A percentile compares a stretch with the other conserved stretches of the same genome.
phyloP scores from a whole-genome alignment of 176 grass and related monocot genomes.

The Hyparrhenia diplandra region DNA sequence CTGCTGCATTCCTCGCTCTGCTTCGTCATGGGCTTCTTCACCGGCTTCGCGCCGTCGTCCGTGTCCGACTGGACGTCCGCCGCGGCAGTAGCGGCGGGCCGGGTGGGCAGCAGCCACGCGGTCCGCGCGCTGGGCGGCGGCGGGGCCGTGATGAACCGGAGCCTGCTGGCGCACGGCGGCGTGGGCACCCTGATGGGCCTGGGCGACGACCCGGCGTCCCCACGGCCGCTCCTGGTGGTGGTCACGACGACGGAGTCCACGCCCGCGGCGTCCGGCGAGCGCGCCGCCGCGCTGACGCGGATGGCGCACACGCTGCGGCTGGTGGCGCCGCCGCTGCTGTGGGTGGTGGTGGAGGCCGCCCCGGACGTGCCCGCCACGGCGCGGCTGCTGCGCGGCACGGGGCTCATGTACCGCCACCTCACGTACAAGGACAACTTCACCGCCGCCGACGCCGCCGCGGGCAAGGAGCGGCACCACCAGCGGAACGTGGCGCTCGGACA shows the following conservation, averaged over 20 bases:
- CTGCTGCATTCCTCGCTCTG: constrained; percentile 87
- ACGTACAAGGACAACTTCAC: constrained; percentile 94
- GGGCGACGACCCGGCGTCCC: background rate
- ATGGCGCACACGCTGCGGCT: constrained; percentile 66
- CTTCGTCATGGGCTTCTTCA: constrained; percentile 99
- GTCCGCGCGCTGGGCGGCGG: background rate
- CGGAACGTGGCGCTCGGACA: constrained; percentile 71
- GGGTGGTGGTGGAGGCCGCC: constrained; percentile 79
- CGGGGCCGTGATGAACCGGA: constrained; percentile 22
- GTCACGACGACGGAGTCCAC: constrained; percentile 73
- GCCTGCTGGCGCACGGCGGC: constrained; percentile 4
- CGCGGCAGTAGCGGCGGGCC: constrained; percentile 14
- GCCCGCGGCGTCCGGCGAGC: constrained; percentile 34
- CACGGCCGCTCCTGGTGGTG: constrained; percentile 52
- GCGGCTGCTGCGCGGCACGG: constrained; percentile 59
- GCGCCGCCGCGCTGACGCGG: constrained; percentile 51
- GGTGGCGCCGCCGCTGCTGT: constrained; percentile 71
- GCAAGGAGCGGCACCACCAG: constrained; percentile 80
- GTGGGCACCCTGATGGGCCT: background rate
- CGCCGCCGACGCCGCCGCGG: constrained; percentile 39
- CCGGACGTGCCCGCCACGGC: constrained; percentile 48
- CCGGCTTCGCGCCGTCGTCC: constrained; percentile 82
- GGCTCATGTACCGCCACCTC: constrained; percentile 86
- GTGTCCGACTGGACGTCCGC: constrained; percentile 53
- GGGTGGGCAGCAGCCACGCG: constrained; percentile 28